Evolutionary conservation across 345 rosid species (phyloP).

Genomic region (Heritiera littoralis): DNA sequence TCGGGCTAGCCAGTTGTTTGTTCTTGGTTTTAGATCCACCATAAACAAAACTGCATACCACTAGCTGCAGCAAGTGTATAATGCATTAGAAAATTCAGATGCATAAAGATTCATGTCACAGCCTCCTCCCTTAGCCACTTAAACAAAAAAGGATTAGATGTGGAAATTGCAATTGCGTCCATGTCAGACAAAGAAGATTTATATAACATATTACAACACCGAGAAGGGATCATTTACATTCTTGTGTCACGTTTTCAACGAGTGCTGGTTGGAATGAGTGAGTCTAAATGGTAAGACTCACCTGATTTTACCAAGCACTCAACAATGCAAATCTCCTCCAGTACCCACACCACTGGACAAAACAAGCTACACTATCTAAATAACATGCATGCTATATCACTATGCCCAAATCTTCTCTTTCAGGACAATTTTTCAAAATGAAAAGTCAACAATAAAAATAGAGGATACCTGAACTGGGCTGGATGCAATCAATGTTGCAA

Average conservation of each 20-base stretch:
- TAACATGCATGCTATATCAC: background rate
- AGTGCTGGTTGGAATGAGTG: no score
- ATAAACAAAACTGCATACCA: slow-evolving; percentile 85
- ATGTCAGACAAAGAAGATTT: background rate
- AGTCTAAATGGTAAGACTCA: background rate
- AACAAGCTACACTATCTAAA: background rate
- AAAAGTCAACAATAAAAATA: background rate
- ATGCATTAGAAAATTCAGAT: background rate
- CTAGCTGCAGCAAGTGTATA: slow-evolving; percentile 58
- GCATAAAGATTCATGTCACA: background rate
- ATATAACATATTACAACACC: background rate
- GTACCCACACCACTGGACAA: background rate
- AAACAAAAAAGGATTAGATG: background rate
- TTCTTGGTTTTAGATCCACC: slow-evolving; percentile 64
- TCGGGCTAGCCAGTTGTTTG: slow-evolving; percentile 47
- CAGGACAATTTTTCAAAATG: background rate
- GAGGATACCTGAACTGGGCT: slow-evolving; percentile 73
- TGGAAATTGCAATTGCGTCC: background rate
- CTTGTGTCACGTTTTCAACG: background rate
- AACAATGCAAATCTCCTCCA: background rate
- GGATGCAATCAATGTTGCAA: slow-evolving; percentile 76
- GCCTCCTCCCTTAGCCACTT: background rate
- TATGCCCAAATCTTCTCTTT: background rate
- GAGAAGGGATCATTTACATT: no score
- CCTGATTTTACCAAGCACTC: slow-evolving; percentile 3